These are phyloP conservation scores for Conoideocrella luteorostrata DNA, from an alignment of 2,329 filamentous ascomycete species.

Conservation along the genomic window DNA sequence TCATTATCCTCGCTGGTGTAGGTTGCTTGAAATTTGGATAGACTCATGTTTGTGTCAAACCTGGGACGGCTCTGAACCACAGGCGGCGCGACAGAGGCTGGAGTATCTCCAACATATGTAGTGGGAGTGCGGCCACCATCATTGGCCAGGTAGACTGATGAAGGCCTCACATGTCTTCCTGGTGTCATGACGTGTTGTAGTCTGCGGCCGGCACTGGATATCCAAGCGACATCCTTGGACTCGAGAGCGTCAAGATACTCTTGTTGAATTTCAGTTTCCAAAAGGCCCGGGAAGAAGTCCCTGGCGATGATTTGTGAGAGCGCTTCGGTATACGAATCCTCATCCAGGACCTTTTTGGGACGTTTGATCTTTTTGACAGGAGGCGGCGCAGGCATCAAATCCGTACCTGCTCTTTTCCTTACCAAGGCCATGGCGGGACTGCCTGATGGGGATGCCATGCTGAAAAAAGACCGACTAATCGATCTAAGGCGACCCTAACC, in stretches of 20 bases:
- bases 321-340: conserved; percentile 86
- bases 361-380: conserved; percentile 84
- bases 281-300: conserved; percentile 90
- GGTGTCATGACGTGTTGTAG: conserved; percentile 79
- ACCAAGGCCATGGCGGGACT: conserved; percentile 43
- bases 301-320: conserved; percentile 91
- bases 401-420: conserved; percentile 62
- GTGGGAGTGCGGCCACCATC: conserved; percentile 51
- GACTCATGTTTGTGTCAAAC: conserved; percentile 70
- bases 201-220: conserved; percentile 67
- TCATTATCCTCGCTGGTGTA: conserved; percentile 99
- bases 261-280: conserved; percentile 79
- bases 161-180: conserved; percentile 38
- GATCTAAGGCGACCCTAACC: no score
- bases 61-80: conserved; percentile 34
- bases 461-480: no score
- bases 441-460: not conserved
- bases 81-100: conserved; percentile 47
- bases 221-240: conserved; percentile 80
- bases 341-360: conserved; percentile 79
- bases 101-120: conserved; percentile 67
- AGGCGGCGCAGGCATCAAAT: conserved; percentile 80
- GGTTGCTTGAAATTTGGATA: conserved; percentile 80
- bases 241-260: conserved; percentile 91
- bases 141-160: conserved; percentile 16